Evolutionary conservation across 768 basidiomycete genomes (phyloP), one percentile per base, ranked within the genome.

Genomic region (Kwoniella europaea): DNA sequence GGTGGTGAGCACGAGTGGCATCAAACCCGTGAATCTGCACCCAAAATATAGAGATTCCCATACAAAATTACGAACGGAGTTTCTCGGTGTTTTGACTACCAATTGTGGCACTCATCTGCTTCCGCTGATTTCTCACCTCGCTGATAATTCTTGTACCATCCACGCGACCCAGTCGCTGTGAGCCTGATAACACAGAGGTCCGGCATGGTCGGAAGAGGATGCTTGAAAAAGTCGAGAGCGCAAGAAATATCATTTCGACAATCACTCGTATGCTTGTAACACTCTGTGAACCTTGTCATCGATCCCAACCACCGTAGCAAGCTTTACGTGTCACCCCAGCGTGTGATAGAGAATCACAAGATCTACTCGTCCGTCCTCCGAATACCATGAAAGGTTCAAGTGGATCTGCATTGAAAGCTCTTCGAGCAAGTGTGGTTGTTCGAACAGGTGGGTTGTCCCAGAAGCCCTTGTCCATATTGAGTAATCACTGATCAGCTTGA

Each of bases 51-150:
- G 35, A 13, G 27, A 43, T 46, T 61, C 16, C 35, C 13, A 12
- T 15, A 43, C 7, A 43, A 5, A 20, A 35, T 24, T 22, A 59
- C 22, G 10, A 29, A 56, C 76, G 76, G 76, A 77, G 76, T 77
- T 77, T 77, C 76, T 72, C 76, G 76, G 76, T 59, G 72, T 75
- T 77, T 77, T 22, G 52, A 16, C 10, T 3, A 12, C 43, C 1
- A 2, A 1, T 2, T 52, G n/a, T n/a, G 42, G 67, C 63, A 54
- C 27, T 60, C 41, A 42, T 52, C 44, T 27, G 42, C 29, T 62
- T 43, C 41, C 24, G 27, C 44, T 60, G 53, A 54, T 52, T 22
- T 43, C 41, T 13, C n/a, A 35, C 44, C n/a, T 20, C n/a, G 43
- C 55, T 27, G 35, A 46, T 41, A 20, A 29, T 27, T 27, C 27